Evolutionary conservation across 345 rosid species (phyloP).

Genomic region (Citrus inodora): DNA sequence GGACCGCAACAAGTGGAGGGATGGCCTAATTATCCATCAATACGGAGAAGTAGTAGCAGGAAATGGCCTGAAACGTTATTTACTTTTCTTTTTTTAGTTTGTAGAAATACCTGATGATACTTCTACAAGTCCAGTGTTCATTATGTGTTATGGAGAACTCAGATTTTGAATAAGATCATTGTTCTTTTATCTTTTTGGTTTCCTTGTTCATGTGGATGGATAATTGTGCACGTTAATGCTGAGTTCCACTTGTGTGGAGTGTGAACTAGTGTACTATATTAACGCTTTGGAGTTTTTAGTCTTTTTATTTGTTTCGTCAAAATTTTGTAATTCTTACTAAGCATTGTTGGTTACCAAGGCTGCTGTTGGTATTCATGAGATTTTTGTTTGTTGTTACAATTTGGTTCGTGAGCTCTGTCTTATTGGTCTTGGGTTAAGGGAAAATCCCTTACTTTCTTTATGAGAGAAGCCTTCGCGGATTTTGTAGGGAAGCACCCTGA

Average conservation of each 20-base stretch:
- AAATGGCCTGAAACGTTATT: background rate
- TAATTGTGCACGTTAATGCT: background rate
- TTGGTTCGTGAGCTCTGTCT: background rate
- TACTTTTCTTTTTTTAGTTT: conserved; percentile 9
- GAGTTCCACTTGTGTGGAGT: background rate
- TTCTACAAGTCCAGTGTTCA: conserved; percentile 9
- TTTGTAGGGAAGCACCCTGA: background rate
- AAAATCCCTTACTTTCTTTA: background rate
- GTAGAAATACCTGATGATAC: conserved; percentile 17
- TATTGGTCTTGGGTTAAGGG: background rate
- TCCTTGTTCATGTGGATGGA: background rate
- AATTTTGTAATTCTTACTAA: too few species aligned
- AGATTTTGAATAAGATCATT: conserved; percentile 14
- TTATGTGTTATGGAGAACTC: conserved; percentile 7
- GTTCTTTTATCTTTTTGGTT: background rate
- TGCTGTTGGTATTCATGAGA: background rate
- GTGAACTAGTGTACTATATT: too few species aligned
- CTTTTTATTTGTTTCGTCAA: too few species aligned
- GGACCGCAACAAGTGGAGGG: conserved; percentile 79
- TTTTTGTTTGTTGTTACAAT: background rate
- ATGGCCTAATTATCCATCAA: conserved; percentile 37
- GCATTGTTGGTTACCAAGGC: too few species aligned
- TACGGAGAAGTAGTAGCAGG: conserved; percentile 15
- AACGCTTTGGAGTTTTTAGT: too few species aligned
- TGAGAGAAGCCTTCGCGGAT: background rate